Conservation (phyloP, 2,329 filamentous ascomycete species). For the Pseudonectria foliicola region DNA sequence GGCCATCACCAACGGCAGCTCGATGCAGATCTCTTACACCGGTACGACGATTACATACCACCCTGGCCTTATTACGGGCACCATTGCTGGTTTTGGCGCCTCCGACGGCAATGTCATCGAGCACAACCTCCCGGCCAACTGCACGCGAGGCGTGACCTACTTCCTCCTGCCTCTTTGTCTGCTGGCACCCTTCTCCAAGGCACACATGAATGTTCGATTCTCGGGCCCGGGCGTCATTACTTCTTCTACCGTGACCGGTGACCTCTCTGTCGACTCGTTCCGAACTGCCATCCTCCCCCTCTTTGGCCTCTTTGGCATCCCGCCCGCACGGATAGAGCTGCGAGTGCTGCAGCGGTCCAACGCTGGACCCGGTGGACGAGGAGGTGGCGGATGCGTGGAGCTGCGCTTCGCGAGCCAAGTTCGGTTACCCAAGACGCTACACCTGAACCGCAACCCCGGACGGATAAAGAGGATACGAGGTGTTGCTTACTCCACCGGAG, state of each 20-base stretch:
- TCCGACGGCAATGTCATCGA: conserved; percentile 65
- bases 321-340: conserved; percentile 72
- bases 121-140: conserved; percentile 71
- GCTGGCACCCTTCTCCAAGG: conserved; percentile 87
- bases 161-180: conserved; percentile 86
- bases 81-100: conserved; percentile 67
- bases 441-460: conserved; percentile 74
- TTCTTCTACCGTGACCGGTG: conserved; percentile 71
- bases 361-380: conserved; percentile 63
- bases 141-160: conserved; percentile 78
- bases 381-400: conserved; percentile 89
- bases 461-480: conserved; percentile 83
- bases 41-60: conserved; percentile 90
- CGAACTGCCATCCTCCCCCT: conserved; percentile 87
- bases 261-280: conserved; percentile 88
- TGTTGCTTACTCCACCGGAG: conserved; percentile 88
- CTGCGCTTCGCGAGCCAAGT: conserved; percentile 90
- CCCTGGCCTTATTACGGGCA: conserved; percentile 86
- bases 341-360: conserved; percentile 75
- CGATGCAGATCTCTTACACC: conserved; percentile 93
- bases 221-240: conserved; percentile 91
- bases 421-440: conserved; percentile 85
- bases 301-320: conserved; percentile 84
- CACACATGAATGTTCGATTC: conserved; percentile 83
- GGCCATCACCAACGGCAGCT: conserved; percentile 87